These are phyloP conservation scores for Sonneratia caseolaris DNA, from an alignment of 345 rosid genomes.

Conservation along the genomic window DNA sequence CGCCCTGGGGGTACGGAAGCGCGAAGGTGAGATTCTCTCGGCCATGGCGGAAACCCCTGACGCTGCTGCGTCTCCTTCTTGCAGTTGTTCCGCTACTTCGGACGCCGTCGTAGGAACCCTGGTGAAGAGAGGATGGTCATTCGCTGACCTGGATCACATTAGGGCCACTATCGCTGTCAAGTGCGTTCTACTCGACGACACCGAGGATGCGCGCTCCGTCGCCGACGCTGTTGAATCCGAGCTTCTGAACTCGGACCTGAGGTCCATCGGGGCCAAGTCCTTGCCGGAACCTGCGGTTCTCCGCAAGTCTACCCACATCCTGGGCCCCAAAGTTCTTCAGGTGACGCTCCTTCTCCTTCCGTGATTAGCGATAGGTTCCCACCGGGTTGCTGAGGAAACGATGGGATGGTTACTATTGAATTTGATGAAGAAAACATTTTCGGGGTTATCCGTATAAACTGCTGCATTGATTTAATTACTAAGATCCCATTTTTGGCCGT, in stretches of 20 bases:
- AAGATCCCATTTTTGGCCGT: neutral
- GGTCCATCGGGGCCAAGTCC: slow-evolving; percentile 52
- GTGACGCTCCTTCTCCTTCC: slow-evolving; percentile 13
- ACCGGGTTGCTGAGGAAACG: neutral
- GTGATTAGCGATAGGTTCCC: too few relatives aligned
- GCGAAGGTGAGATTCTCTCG: neutral
- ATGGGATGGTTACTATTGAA: neutral
- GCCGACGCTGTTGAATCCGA: slow-evolving; percentile 58
- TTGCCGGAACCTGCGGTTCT: slow-evolving; percentile 38
- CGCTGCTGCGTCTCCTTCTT: neutral
- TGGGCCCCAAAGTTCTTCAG: slow-evolving; percentile 80
- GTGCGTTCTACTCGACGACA: slow-evolving; percentile 37
- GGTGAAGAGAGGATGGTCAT: slow-evolving; percentile 60
- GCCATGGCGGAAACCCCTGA: slow-evolving; percentile 5
- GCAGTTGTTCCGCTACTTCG: neutral
- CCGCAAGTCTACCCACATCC: slow-evolving; percentile 46
- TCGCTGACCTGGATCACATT: slow-evolving; percentile 36
- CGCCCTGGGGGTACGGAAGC: neutral
- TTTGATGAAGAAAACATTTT: neutral
- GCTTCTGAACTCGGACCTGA: slow-evolving; percentile 67
- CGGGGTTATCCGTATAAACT: neutral
- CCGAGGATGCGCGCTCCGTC: slow-evolving; percentile 20
- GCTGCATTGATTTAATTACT: neutral
- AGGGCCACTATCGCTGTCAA: slow-evolving; percentile 26
- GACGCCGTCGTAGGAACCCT: slow-evolving; percentile 39